Evolutionary conservation across 208 protist species (phyloP), one percentile per base, ranked within the genome.

Genomic region (Crithidia thermophila): DNA sequence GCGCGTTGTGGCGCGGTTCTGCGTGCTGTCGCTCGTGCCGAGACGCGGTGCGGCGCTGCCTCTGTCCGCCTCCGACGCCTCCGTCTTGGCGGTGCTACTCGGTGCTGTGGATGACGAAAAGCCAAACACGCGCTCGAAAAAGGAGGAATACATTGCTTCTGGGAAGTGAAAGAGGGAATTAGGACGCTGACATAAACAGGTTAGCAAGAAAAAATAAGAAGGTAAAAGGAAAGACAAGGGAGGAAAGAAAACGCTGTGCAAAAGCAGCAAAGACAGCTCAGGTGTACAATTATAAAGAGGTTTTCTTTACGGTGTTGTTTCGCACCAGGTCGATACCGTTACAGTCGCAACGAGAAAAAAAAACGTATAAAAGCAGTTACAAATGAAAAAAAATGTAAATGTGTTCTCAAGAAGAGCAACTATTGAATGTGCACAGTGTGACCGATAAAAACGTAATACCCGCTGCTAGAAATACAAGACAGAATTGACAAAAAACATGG

Each of bases 111-210:
- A 30, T 7, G 57, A 30, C 42, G 43, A 20, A 34, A 50, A 56
- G 34, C 69, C 69, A 14, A 75, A 47, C 7, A 75, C 37, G 16
- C 59, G 60, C 23, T 63, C 69, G 2, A 75, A 43, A 40, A 75
- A 75, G 8, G 60, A 63, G 2, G 59, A 11, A 23, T 64, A 58
- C 69, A 75, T 75, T 4, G 53, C 40, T 6, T 6, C 4, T 45
- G 11, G 20, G 4, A 45, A 45, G 5, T 6, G 6, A 45, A 45
- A n/a, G 6, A 50, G 28, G 37, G 27, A 40, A 57, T 39, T 18
- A 39, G 18, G 4, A 57, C 18, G 4, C 10, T 21, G 10, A 43
- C 8, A 25, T 36, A 30, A 59, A 59, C 4, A 59, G 6, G 9
- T 27, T 18, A 20, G n/a, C 28, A 20, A 57, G 7, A 25, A 0